Evolutionary conservation across 345 rosid genomes (phyloP), one percentile per base, ranked within the genome.

Genomic region (Microcos paniculata): DNA sequence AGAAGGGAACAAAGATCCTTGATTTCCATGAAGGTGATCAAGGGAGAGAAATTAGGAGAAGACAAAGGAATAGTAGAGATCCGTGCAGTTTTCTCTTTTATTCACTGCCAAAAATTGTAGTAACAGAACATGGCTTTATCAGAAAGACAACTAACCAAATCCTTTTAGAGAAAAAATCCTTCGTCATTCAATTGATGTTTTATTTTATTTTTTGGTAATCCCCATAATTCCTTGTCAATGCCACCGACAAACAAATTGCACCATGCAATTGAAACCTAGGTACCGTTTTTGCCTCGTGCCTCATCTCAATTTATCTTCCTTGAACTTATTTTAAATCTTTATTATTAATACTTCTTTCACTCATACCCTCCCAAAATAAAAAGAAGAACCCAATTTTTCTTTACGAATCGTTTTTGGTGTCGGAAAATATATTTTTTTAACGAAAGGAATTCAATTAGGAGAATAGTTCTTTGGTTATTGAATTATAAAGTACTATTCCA

Each of bases 51-150:
- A n/a, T n/a, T n/a, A 83, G 62, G 68, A 59, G 53, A 77, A 40
- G 70, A 23, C 28, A 57, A 78, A 62, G 72, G 67, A 15, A 74
- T 58, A 48, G 43, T 15, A 38, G 52, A 28, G 69, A 49, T 18
- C 76, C 85, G 84, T 80, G 83, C 66, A 80, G 46, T 78, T 73
- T 46, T 75, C 45, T 61, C 21, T 52, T 49, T 19, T 75, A 28
- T 4, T 35, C 40, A 28, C 56, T 48, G 38, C 61, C 82, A 73
- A 31, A 82, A 82, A 74, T 66, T 46, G 92, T 33, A 87, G 82
- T 73, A 85, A 76, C 84, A 75, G 89, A 85, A 85, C 85, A 83
- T 59, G 30, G 73, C 90, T 92, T 91, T 88, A 71, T 82, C 76
- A 30, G 70, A 69, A 61, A 83, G 81, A 83, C 80, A 87, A 89